Conservation (phyloP, 768 basidiomycete species). For the Lactarius hengduanensis region DNA sequence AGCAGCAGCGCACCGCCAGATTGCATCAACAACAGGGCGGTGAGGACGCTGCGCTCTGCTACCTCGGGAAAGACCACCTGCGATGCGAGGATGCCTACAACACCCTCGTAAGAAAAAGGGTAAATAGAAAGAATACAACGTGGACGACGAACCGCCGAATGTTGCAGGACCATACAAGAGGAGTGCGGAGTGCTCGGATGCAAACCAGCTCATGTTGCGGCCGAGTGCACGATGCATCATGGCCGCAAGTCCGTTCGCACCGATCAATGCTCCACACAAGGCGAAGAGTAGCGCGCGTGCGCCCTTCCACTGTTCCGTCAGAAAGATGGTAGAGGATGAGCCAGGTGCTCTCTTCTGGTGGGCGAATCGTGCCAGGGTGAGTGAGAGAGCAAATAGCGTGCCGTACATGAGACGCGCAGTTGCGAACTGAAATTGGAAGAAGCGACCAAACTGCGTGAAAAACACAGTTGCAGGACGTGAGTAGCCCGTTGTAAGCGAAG, state of each 20-base stretch:
- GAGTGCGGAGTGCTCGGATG: constrained; percentile 60
- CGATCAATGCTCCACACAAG: constrained; percentile 54
- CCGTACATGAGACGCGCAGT: constrained; percentile 67
- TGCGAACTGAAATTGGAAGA: constrained; percentile 72
- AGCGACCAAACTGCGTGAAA: constrained; percentile 65
- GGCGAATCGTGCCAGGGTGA: constrained; percentile 44
- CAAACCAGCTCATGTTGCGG: constrained; percentile 85
- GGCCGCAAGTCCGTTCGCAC: constrained; percentile 69
- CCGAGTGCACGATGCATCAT: constrained; percentile 61
- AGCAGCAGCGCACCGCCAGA: constrained; percentile 51
- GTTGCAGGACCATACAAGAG: constrained; percentile 74
- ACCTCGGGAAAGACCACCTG: constrained; percentile 57
- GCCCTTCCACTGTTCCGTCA: constrained; percentile 46
- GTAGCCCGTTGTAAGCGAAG: constrained; percentile 53
- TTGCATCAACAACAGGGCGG: constrained; percentile 60
- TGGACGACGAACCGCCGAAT: constrained; percentile 54
- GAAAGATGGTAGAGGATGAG: constrained; percentile 32
- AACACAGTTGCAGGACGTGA: constrained; percentile 67
- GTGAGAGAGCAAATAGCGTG: constrained; percentile 46
- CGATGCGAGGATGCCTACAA: constrained; percentile 58
- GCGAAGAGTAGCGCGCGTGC: constrained; percentile 50
- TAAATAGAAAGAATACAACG: not conserved
- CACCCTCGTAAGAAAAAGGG: not conserved
- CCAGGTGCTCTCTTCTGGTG: constrained; percentile 38
- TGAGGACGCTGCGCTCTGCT: constrained; percentile 61